Evolutionary conservation across 2,329 filamentous ascomycete genomes (phyloP).

Genomic region (Cercospora citrullina): DNA sequence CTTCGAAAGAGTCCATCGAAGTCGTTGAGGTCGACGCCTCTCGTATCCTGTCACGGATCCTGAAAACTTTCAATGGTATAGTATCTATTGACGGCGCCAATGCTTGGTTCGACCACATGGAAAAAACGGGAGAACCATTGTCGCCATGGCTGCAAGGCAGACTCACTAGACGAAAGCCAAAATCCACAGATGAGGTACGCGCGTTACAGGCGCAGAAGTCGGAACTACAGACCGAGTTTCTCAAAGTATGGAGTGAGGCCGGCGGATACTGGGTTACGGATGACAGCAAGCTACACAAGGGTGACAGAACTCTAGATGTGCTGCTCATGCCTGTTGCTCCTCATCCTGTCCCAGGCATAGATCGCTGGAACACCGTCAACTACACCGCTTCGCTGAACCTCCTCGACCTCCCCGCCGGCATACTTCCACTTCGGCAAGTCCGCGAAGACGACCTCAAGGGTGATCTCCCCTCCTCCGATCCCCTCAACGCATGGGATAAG

Average conservation of each 20-base stretch:
- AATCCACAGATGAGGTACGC: constrained; percentile 51
- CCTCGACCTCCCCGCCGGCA: constrained; percentile 62
- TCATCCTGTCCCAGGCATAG: constrained; percentile 62
- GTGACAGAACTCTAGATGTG: constrained; percentile 51
- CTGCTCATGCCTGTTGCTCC: constrained; percentile 65
- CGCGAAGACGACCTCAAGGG: constrained; percentile 52
- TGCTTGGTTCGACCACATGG: constrained; percentile 58
- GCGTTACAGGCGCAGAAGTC: constrained; percentile 56
- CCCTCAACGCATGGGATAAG: constrained; percentile 60
- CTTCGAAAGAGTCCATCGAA: constrained; percentile 46
- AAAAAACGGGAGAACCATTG: constrained; percentile 57
- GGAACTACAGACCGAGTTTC: constrained; percentile 56
- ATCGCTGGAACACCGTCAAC: constrained; percentile 62
- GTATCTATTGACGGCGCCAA: constrained; percentile 60
- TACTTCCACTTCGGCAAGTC: constrained; percentile 57
- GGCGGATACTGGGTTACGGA: constrained; percentile 37
- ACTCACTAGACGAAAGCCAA: constrained; percentile 51
- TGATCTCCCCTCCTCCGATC: constrained; percentile 43
- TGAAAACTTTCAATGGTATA: constrained; percentile 58
- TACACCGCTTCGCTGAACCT: constrained; percentile 64
- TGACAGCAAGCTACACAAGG: constrained; percentile 19
- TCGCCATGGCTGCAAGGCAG: constrained; percentile 60
- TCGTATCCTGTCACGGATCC: constrained; percentile 54
- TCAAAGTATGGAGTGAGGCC: constrained; percentile 57
- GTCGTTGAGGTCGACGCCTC: constrained; percentile 60